Percentiles rank a stretch among this genome's conserved stretches.
Conservation (phyloP, 768 basidiomycete genomes). For the Lactarius quietus region DNA sequence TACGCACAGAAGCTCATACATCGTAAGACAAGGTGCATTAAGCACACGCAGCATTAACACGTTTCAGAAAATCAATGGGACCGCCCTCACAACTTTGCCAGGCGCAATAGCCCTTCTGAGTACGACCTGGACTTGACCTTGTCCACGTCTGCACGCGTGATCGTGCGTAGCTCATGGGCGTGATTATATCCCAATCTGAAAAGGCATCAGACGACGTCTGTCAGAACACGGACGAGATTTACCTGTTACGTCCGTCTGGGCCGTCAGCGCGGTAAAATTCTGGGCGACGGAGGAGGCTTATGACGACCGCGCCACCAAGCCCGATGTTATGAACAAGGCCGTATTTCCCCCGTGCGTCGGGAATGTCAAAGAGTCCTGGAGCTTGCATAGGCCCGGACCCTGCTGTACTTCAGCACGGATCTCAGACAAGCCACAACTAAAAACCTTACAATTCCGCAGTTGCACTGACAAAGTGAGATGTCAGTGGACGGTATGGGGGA, state of each 20-base stretch:
- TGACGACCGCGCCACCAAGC: conserved; percentile 75
- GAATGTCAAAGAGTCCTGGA: conserved; percentile 57
- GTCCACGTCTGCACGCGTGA: conserved; percentile 63
- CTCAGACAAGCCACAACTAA: not conserved
- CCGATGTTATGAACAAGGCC: conserved; percentile 84
- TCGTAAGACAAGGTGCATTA: not conserved
- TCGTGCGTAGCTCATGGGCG: conserved; percentile 57
- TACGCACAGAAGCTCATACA: not conserved
- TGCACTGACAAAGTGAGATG: conserved; percentile 50
- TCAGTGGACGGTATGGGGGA: not conserved
- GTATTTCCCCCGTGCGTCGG: conserved; percentile 69
- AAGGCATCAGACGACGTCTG: not conserved
- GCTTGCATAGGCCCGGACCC: conserved; percentile 88
- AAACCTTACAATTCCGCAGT: conserved; percentile 56
- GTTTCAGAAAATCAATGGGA: not conserved
- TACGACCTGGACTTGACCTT: conserved; percentile 70
- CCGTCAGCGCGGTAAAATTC: conserved; percentile 72
- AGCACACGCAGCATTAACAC: not conserved
- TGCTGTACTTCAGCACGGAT: conserved; percentile 28
- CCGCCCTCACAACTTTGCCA: conserved; percentile 41
- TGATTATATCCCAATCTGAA: conserved; percentile 74
- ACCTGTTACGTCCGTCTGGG: conserved; percentile 64
- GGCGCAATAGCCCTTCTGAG: conserved; percentile 43
- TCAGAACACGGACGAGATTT: conserved; percentile 16
- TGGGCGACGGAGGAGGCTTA: conserved; percentile 70